phyloP scores from a whole-genome alignment of 169 alveolate genomes.

The Prorocentrum cordatum region DNA sequence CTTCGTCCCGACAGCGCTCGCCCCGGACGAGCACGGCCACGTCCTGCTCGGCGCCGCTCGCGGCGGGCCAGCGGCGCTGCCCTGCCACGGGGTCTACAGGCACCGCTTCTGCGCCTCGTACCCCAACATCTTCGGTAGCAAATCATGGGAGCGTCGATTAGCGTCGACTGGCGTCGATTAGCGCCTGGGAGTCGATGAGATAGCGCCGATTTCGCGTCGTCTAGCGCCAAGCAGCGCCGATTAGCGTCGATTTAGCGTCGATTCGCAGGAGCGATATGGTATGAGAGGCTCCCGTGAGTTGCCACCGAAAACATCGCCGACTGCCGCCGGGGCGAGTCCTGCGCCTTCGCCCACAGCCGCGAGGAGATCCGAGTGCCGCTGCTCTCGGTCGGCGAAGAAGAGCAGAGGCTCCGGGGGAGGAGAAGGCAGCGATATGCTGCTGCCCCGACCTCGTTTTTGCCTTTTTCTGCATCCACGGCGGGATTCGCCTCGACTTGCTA shows the following conservation, averaged over 20 bases:
- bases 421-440: too few relatives aligned
- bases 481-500: too few relatives aligned
- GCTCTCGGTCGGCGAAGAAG: conserved; percentile 15
- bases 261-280: neutral
- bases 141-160: too few relatives aligned
- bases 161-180: neutral
- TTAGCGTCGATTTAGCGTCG: neutral
- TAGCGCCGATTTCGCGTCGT: too few relatives aligned
- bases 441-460: too few relatives aligned
- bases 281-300: neutral
- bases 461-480: too few relatives aligned
- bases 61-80: too few relatives aligned
- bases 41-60: conserved; percentile 19
- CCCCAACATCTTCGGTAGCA: conserved; percentile 61
- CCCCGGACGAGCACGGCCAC: neutral
- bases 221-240: too few relatives aligned
- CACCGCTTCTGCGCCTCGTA: conserved; percentile 75
- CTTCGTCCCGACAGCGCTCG: too few relatives aligned
- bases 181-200: too few relatives aligned
- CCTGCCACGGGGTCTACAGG: conserved; percentile 65
- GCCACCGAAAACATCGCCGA: neutral
- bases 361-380: conserved; percentile 20
- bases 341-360: conserved; percentile 74
- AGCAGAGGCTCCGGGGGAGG: too few relatives aligned
- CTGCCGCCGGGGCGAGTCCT: conserved; percentile 69